phyloP scores from a whole-genome alignment of 768 basidiomycete genomes.

The Boletus subparvulus region DNA sequence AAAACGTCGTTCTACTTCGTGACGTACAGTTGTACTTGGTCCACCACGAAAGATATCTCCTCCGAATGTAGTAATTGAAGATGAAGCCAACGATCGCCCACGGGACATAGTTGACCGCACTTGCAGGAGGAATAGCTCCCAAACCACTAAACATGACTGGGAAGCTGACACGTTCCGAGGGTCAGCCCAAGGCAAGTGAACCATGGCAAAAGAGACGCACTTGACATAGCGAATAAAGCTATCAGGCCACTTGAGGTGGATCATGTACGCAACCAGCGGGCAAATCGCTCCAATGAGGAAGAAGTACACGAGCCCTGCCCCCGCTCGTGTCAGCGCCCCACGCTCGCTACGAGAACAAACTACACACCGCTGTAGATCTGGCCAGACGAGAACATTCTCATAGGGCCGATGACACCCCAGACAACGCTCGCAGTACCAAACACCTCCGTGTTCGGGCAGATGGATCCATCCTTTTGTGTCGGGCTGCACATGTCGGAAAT shows the following conservation, averaged over 20 bases:
- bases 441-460: conserved; percentile 66
- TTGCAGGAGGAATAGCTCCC: conserved; percentile 63
- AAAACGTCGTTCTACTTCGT: neutral
- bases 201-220: conserved; percentile 35
- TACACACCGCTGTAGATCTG: conserved; percentile 52
- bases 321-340: neutral
- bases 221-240: conserved; percentile 62
- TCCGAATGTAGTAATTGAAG: conserved; percentile 61
- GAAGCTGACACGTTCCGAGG: conserved; percentile 28
- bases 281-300: conserved; percentile 74
- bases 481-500: conserved; percentile 36
- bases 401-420: conserved; percentile 82
- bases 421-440: conserved; percentile 81
- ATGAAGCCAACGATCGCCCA: conserved; percentile 66
- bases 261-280: conserved; percentile 54
- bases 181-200: neutral
- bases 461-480: conserved; percentile 50
- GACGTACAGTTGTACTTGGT: conserved; percentile 48
- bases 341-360: neutral
- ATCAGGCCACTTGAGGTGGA: conserved; percentile 61
- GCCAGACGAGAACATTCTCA: conserved; percentile 64
- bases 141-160: conserved; percentile 57
- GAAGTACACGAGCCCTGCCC: conserved; percentile 56
- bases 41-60: conserved; percentile 67
- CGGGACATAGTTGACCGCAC: conserved; percentile 63